Conservation (phyloP, 129 eudicot species). For the Cynara cardunculus region DNA sequence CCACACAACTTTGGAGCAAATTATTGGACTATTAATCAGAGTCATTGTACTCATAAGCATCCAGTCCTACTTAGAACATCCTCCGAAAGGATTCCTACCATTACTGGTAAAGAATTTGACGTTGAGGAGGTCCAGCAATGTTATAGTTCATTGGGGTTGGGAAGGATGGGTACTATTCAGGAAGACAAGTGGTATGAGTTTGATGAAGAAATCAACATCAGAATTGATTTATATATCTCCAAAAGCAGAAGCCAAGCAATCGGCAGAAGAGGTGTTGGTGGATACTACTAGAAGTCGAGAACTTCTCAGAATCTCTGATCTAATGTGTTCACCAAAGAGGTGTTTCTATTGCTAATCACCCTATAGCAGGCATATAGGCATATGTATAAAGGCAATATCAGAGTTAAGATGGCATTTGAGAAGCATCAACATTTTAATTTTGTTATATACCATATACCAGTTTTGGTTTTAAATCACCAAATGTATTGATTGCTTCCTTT, state of each 20-base stretch:
- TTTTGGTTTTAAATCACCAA: neutral
- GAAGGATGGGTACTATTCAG: conserved; percentile 49
- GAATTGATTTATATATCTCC: conserved; percentile 23
- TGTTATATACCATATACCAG: neutral
- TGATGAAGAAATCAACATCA: conserved; percentile 34
- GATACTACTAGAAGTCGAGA: conserved; percentile 24
- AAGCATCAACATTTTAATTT: neutral
- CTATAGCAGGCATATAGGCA: neutral
- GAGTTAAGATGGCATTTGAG: too few species aligned
- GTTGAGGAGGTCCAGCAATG: conserved; percentile 23
- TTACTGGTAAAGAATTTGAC: conserved; percentile 25
- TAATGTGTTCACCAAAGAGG: neutral
- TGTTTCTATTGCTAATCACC: neutral
- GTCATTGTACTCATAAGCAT: neutral
- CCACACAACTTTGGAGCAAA: conserved; percentile 29
- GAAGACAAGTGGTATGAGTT: conserved; percentile 53
- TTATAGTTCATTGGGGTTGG: conserved; percentile 50
- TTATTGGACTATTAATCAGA: conserved; percentile 15
- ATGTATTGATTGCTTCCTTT: neutral
- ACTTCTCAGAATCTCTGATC: neutral
- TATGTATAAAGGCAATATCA: neutral
- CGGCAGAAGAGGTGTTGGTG: conserved; percentile 21
- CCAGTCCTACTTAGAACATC: conserved; percentile 20
- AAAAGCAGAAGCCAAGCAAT: conserved; percentile 44
- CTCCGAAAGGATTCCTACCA: conserved; percentile 19